Evolutionary conservation across 176 grass and related monocot species (phyloP).

Genomic region (Phoenix roebelenii): DNA sequence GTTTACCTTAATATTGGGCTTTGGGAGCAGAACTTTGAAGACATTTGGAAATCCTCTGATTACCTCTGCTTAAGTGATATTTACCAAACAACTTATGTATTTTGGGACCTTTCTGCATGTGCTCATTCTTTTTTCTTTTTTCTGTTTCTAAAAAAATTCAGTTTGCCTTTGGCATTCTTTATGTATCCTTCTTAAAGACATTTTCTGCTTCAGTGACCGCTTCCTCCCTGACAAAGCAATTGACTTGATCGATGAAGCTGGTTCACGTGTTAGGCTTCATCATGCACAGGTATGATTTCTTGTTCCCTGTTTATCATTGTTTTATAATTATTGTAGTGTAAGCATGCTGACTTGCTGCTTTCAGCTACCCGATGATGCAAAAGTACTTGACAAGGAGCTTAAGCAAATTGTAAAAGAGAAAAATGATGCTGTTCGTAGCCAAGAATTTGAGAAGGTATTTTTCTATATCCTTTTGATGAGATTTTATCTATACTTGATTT

Average conservation of each 20-base stretch:
- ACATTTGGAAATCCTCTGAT: too few relatives aligned
- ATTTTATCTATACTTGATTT: too few relatives aligned
- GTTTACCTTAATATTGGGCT: too few relatives aligned
- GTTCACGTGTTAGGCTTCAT: conserved; percentile 10
- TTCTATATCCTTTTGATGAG: too few relatives aligned
- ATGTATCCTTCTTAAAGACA: too few relatives aligned
- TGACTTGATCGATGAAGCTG: conserved; percentile 22
- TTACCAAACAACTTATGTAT: too few relatives aligned
- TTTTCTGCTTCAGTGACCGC: conserved; percentile 4
- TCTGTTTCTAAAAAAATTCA: too few relatives aligned
- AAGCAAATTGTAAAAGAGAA: conserved; percentile 4
- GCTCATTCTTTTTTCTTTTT: too few relatives aligned
- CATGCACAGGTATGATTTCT: conserved; percentile 5
- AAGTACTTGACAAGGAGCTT: conserved; percentile 5
- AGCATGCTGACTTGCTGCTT: neutral
- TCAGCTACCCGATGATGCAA: conserved; percentile 13
- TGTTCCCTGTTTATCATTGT: neutral
- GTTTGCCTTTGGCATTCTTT: too few relatives aligned
- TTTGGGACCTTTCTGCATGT: too few relatives aligned
- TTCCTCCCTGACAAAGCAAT: conserved; percentile 21
- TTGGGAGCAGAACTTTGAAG: too few relatives aligned
- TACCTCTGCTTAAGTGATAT: too few relatives aligned
- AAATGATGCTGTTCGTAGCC: conserved; percentile 7
- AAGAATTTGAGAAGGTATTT: conserved; percentile 14
- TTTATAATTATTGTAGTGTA: neutral